A percentile compares a stretch with the other conserved stretches of the same genome.
Conservation (phyloP, 805 yeast species). For the Lachancea meyersii region DNA sequence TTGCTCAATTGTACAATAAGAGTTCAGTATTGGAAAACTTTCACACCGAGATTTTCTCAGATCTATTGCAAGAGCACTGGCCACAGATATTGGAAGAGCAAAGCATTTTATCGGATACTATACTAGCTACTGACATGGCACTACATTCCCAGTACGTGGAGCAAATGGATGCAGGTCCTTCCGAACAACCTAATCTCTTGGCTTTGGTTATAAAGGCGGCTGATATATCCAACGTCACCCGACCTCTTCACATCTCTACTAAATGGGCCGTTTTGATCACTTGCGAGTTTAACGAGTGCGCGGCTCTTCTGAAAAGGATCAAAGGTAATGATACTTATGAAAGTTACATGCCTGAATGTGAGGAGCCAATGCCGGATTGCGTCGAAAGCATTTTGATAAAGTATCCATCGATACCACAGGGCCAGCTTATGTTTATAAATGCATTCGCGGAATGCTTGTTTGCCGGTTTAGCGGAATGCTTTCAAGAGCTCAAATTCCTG, state of each 20-base stretch:
- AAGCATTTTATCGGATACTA: slow-evolving; percentile 26
- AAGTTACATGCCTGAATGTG: slow-evolving; percentile 3
- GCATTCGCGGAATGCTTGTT: slow-evolving; percentile 79
- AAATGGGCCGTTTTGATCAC: slow-evolving; percentile 83
- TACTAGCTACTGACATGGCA: slow-evolving; percentile 92
- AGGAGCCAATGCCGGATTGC: slow-evolving; percentile 31
- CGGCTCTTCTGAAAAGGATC: slow-evolving; percentile 35
- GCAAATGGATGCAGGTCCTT: slow-evolving; percentile 36
- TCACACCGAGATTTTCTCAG: slow-evolving; percentile 62
- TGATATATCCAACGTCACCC: slow-evolving; percentile 87
- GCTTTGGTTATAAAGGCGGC: slow-evolving; percentile 85
- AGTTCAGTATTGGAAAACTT: slow-evolving; percentile 74
- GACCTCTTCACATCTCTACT: slow-evolving; percentile 68
- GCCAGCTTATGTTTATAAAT: slow-evolving; percentile 78
- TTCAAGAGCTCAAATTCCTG: slow-evolving; percentile 58
- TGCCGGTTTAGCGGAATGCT: slow-evolving; percentile 49
- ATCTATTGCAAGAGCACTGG: slow-evolving; percentile 48
- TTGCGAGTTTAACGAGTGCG: slow-evolving; percentile 69
- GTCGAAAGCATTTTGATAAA: slow-evolving; percentile 40
- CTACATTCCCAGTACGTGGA: slow-evolving; percentile 68
- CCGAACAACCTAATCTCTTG: slow-evolving; percentile 42
- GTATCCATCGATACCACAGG: slow-evolving; percentile 51
- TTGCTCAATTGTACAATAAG: slow-evolving; percentile 55
- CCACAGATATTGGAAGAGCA: slow-evolving; percentile 30
- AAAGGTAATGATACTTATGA: slow-evolving; percentile 13